These are phyloP conservation scores for Hypoxylon sp. DNA, from an alignment of 2,329 filamentous ascomycete species.

Conservation along the genomic window DNA sequence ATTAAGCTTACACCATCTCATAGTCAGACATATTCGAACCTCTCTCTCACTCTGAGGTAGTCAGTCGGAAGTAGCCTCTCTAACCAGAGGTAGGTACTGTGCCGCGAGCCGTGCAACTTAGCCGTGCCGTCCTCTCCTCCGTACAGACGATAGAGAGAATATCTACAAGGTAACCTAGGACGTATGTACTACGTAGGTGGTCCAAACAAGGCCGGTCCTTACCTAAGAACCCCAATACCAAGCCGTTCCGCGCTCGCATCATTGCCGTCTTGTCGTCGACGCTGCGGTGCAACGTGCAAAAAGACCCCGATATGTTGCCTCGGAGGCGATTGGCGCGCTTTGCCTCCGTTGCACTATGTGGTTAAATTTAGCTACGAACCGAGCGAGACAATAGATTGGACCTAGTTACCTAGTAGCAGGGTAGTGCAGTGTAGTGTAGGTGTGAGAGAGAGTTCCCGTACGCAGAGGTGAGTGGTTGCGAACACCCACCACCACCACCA, in stretches of 20 bases:
- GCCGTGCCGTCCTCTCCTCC: neutral
- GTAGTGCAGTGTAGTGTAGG: neutral
- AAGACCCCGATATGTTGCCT: slow-evolving; percentile 18
- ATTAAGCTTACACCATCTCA: neutral
- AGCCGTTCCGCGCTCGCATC: neutral
- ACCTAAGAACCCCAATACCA: neutral
- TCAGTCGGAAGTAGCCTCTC: neutral
- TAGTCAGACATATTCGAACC: neutral
- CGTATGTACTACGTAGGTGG: no score
- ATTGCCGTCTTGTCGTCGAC: neutral
- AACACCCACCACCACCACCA: neutral
- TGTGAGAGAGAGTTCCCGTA: neutral
- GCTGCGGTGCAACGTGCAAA: slow-evolving; percentile 11
- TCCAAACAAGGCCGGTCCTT: neutral
- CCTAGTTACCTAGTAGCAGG: neutral
- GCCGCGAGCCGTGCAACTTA: neutral
- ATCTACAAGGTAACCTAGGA: neutral
- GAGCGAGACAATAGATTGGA: neutral
- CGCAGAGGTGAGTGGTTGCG: neutral
- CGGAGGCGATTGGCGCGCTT: slow-evolving; percentile 8
- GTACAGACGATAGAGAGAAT: neutral
- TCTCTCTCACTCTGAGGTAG: neutral
- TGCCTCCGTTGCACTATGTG: neutral
- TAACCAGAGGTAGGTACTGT: no score
- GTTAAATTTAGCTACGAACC: slow-evolving; percentile 25